Evolutionary conservation across 2,329 filamentous ascomycete genomes (phyloP).

Genomic region (Trichoderma brevicompactum): DNA sequence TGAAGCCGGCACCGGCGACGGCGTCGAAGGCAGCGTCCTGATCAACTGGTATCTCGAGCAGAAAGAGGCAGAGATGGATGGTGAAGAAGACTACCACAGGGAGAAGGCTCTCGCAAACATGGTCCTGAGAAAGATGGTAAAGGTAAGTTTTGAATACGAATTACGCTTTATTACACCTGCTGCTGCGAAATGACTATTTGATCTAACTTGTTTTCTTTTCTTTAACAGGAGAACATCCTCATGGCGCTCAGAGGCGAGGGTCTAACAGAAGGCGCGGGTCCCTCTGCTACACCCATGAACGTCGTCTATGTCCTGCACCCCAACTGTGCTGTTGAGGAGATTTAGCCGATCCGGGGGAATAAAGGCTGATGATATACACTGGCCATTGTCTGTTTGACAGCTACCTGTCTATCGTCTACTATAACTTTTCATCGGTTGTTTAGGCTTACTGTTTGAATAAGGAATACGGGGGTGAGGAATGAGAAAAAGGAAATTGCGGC

Average conservation of each 20-base stretch:
- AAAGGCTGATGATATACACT: neutral
- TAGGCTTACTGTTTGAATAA: neutral
- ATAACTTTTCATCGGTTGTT: neutral
- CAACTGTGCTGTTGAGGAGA: slow-evolving; percentile 82
- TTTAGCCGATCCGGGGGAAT: slow-evolving; percentile 36
- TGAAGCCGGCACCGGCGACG: slow-evolving; percentile 75
- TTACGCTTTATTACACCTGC: slow-evolving; percentile 55
- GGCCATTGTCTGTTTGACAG: neutral
- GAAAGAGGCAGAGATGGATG: slow-evolving; percentile 80
- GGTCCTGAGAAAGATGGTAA: slow-evolving; percentile 94
- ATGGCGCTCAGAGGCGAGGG: slow-evolving; percentile 74
- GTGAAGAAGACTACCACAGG: slow-evolving; percentile 77
- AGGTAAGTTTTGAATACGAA: slow-evolving; percentile 64
- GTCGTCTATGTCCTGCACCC: slow-evolving; percentile 90
- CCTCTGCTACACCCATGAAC: slow-evolving; percentile 43
- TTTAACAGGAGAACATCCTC: slow-evolving; percentile 80
- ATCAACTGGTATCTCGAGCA: slow-evolving; percentile 91
- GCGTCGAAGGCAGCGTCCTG: slow-evolving; percentile 81
- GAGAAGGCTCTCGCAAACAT: slow-evolving; percentile 77
- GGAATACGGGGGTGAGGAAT: neutral
- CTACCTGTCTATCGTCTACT: neutral
- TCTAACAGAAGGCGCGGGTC: slow-evolving; percentile 54
- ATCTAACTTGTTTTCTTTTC: slow-evolving; percentile 52
- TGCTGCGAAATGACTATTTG: neutral
- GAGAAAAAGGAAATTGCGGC: neutral